Conservation (phyloP, 768 basidiomycete species). For the Kwoniella botswanensis region DNA sequence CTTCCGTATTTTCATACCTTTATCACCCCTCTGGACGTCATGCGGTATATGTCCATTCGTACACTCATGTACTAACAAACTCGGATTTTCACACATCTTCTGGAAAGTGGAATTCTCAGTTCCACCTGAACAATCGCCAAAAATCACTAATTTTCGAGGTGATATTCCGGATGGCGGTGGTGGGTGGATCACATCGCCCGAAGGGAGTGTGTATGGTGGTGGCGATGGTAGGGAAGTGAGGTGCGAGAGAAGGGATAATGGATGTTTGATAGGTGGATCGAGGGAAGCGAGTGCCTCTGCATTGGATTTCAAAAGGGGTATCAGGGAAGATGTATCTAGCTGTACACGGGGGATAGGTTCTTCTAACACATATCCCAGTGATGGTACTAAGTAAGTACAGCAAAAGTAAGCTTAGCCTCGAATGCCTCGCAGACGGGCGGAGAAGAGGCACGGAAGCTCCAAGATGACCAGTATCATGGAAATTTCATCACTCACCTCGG, state of each 20-base stretch:
- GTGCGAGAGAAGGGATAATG: slow-evolving; percentile 47
- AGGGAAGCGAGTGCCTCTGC: slow-evolving; percentile 39
- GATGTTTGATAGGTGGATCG: slow-evolving; percentile 50
- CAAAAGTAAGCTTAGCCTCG: background rate
- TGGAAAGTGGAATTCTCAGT: slow-evolving; percentile 45
- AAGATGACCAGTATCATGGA: background rate
- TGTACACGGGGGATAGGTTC: slow-evolving; percentile 50
- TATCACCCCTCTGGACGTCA: slow-evolving; percentile 70
- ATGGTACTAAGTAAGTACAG: slow-evolving; percentile 35
- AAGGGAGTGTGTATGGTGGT: slow-evolving; percentile 49
- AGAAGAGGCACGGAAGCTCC: no score
- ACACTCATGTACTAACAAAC: slow-evolving; percentile 56
- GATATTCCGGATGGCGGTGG: slow-evolving; percentile 34
- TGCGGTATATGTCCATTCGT: slow-evolving; percentile 61
- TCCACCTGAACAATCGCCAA: slow-evolving; percentile 55
- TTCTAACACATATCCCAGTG: slow-evolving; percentile 52
- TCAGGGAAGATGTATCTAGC: slow-evolving; percentile 42
- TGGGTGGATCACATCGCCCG: slow-evolving; percentile 47
- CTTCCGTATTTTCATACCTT: slow-evolving; percentile 62
- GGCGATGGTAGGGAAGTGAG: slow-evolving; percentile 47
- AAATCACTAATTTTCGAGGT: slow-evolving; percentile 51
- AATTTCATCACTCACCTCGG: slow-evolving; percentile 41
- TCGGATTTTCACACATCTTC: slow-evolving; percentile 47
- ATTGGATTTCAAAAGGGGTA: slow-evolving; percentile 50
- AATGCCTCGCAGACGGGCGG: no score